phyloP scores from a whole-genome alignment of 225 moss, liverwort and hornwort genomes.

The Marchantia polymorpha region DNA sequence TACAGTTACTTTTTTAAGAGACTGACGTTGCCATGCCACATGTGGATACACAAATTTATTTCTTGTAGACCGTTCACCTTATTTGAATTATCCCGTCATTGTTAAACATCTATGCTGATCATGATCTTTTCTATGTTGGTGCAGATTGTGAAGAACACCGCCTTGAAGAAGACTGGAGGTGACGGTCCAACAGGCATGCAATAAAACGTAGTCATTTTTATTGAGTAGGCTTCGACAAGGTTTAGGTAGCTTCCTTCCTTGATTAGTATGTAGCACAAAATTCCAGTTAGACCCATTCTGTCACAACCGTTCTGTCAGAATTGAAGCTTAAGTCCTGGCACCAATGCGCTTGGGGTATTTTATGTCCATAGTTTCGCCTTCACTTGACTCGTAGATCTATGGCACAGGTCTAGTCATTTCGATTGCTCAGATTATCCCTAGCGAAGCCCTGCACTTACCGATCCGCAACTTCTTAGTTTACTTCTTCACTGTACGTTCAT shows the following conservation, averaged over 20 bases:
- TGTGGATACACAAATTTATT: too few species aligned
- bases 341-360: background rate
- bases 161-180: constrained; percentile 57
- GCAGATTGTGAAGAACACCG: constrained; percentile 83
- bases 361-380: background rate
- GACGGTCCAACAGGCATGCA: constrained; percentile 35
- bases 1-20: too few species aligned
- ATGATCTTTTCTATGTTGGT: background rate
- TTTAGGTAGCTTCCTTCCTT: constrained; percentile 5
- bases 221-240: background rate
- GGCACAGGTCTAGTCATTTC: background rate
- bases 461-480: background rate
- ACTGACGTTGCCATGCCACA: too few species aligned
- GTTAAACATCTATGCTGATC: background rate
- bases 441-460: background rate
- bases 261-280: background rate
- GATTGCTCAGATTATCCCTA: background rate
- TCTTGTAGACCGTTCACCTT: too few species aligned
- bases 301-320: background rate
- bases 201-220: background rate
- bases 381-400: background rate
- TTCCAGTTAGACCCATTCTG: background rate
- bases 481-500: background rate
- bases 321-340: background rate
- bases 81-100: background rate